These are phyloP conservation scores for Leccinellum rugosiceps DNA, from an alignment of 768 basidiomycete genomes.

Conservation along the genomic window DNA sequence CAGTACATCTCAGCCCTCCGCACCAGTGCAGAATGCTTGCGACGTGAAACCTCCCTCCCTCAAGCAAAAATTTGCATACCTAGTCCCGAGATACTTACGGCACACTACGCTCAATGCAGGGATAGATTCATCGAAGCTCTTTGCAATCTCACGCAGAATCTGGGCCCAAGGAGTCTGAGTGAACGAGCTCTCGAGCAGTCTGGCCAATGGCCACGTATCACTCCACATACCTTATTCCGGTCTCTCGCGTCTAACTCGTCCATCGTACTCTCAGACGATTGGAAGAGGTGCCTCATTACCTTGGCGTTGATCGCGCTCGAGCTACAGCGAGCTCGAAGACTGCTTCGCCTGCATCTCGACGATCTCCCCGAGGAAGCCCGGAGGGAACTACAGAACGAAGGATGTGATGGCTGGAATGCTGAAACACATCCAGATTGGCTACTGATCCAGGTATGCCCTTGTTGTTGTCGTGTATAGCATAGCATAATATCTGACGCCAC, in stretches of 20 bases:
- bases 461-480: neutral
- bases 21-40: conserved; percentile 5
- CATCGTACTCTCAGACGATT: conserved; percentile 16
- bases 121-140: neutral
- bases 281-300: conserved; percentile 27
- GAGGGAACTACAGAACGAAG: conserved; percentile 25
- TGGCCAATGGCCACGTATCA: conserved; percentile 39
- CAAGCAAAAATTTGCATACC: neutral
- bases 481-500: neutral
- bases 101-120: conserved; percentile 10
- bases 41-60: neutral
- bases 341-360: conserved; percentile 22
- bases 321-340: conserved; percentile 37
- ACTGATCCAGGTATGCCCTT: conserved; percentile 38
- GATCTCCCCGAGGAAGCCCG: conserved; percentile 30
- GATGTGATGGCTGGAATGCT: conserved; percentile 17
- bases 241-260: conserved; percentile 28
- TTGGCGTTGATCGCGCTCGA: conserved; percentile 30
- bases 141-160: neutral
- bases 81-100: neutral
- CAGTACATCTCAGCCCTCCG: conserved; percentile 10
- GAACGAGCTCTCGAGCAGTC: conserved; percentile 19
- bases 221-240: conserved; percentile 32
- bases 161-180: conserved; percentile 13
- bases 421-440: conserved; percentile 36